Evolutionary conservation across 805 yeast genomes (phyloP).

Genomic region (Brettanomyces sp.): DNA sequence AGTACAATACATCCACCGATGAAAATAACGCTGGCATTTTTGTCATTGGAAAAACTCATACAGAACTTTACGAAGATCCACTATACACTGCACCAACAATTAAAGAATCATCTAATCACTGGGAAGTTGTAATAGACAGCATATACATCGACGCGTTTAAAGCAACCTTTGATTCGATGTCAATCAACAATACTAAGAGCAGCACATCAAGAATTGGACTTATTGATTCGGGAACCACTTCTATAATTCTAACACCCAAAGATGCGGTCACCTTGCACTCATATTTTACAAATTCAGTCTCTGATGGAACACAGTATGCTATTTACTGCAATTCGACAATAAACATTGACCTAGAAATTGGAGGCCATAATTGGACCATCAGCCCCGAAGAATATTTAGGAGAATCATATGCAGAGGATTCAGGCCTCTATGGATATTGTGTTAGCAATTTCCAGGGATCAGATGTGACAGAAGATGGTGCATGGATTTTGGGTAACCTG

Average conservation of each 20-base stretch:
- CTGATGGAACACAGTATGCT: conserved; percentile 59
- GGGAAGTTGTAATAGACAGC: conserved; percentile 39
- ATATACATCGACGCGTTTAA: conserved; percentile 26
- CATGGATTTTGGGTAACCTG: conserved; percentile 61
- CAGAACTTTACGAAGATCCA: conserved; percentile 30
- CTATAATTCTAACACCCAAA: conserved; percentile 41
- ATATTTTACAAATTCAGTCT: conserved; percentile 36
- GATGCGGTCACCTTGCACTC: conserved; percentile 50
- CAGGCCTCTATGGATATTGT: conserved; percentile 40
- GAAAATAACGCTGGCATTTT: conserved; percentile 31
- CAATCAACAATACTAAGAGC: conserved; percentile 9
- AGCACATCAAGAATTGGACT: conserved; percentile 32
- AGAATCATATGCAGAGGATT: conserved; percentile 27
- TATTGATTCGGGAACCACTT: conserved; percentile 61
- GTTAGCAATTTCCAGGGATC: conserved; percentile 57
- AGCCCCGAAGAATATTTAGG: conserved; percentile 40
- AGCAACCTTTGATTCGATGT: conserved; percentile 24
- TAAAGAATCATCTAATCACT: conserved; percentile 28
- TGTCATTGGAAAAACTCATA: conserved; percentile 32
- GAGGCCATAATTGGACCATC: conserved; percentile 35
- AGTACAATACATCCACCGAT: conserved; percentile 11
- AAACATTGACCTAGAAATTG: conserved; percentile 32
- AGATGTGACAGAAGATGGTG: conserved; percentile 26
- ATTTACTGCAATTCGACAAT: conserved; percentile 44
- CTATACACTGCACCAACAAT: conserved; percentile 31